Conservation (phyloP, 305 asterid genomes). For the Solanum chacoense region DNA sequence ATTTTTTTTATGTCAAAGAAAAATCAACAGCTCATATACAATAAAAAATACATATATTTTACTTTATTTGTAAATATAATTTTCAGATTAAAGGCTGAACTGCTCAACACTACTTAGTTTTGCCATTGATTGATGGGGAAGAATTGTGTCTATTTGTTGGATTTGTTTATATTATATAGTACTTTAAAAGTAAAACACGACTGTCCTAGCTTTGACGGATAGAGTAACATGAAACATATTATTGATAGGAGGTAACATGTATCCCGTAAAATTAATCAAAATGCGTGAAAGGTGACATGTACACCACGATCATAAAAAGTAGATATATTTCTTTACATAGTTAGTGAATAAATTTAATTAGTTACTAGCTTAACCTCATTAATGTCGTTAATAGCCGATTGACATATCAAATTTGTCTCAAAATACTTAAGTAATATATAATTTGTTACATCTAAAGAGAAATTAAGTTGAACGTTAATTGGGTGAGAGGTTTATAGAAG, state of each 20-base stretch:
- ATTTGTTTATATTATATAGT: neutral
- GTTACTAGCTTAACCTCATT: neutral
- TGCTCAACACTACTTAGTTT: neutral
- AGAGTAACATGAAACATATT: too few species aligned
- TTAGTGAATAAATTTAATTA: neutral
- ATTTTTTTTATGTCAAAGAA: neutral
- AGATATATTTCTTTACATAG: neutral
- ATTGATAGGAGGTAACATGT: neutral
- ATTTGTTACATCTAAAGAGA: neutral
- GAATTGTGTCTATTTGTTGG: neutral
- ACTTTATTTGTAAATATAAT: neutral
- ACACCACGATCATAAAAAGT: too few species aligned
- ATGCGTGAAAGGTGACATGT: neutral
- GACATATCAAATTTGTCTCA: neutral
- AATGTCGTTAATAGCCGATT: neutral
- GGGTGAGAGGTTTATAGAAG: neutral
- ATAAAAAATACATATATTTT: neutral
- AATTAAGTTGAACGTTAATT: neutral
- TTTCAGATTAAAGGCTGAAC: neutral
- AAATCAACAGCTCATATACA: neutral
- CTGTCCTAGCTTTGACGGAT: rapidly evolving
- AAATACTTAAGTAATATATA: neutral
- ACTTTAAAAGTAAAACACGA: neutral
- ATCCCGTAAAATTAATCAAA: too few species aligned
- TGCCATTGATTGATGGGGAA: neutral